Evolutionary conservation across 306 rosid species (phyloP), one percentile per base, ranked within the genome.

Genomic region (Prunus salicina): DNA sequence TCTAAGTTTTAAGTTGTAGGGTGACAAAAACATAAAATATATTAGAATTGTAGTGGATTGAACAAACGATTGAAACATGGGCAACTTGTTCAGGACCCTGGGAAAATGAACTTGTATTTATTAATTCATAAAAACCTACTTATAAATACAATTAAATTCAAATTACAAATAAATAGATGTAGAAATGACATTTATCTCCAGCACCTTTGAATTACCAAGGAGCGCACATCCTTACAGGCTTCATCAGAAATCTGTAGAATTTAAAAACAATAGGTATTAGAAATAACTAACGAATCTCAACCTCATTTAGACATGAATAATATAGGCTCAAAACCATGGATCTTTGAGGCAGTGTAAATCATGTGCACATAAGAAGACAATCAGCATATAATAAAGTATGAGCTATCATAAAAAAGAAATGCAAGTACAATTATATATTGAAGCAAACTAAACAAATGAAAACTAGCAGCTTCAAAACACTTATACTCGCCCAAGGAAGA

Each of bases 171-270:
- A 65, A 49, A 49, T 30, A 58, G 32, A 46, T 4, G 30, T 3
- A 11, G 12, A 65, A 47, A 15, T 24, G 56, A 45, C 16, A 52
- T 46, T 6, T 22, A 41, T 56, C 24, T 2, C 20, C 30, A 52
- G 87, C 79, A 95, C 97, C 98, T 92, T 84, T 92, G 89, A 80
- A 67, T 62, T 67, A 92, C 84, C 79, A 92, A 72, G 50, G 90
- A 83, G 83, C 96, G 92, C 80, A 95, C 82, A 75, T 73, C 85
- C 72, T 79, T 80, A 15, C 93, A 89, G 76, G 99, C 97, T 83
- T 89, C 99, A 74, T 88, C 93, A 82, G 99, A 90, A 80, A 95
- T 89, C 99, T 95, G 86, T 64, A 76, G 75, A 15, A 64, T 75
- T 82, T 73, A 58, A 19, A 22, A 74, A 80, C 9, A 22, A 41